Evolutionary conservation across 139 green algal genomes (phyloP), one percentile per base, ranked within the genome.

Genomic region (Picochlorum costavermella): DNA sequence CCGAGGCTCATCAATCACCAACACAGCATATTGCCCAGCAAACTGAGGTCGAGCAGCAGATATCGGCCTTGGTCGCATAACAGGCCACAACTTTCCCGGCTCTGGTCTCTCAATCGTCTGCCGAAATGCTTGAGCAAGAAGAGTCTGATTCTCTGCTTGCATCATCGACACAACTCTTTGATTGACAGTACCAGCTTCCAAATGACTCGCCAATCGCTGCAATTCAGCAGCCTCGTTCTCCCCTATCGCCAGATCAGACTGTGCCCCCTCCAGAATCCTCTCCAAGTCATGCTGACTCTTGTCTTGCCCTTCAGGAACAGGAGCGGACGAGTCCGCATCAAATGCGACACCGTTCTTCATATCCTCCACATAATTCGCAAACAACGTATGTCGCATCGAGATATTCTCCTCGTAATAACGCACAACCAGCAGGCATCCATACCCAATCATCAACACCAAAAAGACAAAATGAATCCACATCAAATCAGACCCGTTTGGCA

Each of bases 381-480:
- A 26, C 28, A 55, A 20, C 23, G 48, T 56, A n/a, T 66, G 60
- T 13, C 20, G 33, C 60, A 66, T 56, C 11, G 60, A 29, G n/a
- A 55, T 66, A 31, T 66, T 29, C 60, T 66, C 60, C 12, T 66
- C 36, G 13, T 66, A 66, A 11, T 56, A 66, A 6, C 20, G 17
- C 23, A 66, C 12, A 11, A 55, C 14, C 4, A 66, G 36, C 12
- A 56, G 57, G 36, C 60, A 66, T 23, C n/a, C 36, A 14, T 28
- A 66, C 3, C 14, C 12, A 17, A 66, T 44, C n/a, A 66, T 49
- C 12, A 66, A 4, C 10, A 66, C n/a, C 16, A 66, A 44, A 17
- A 66, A 56, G 12, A 53, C 33, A 57, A 51, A 66, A 31, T 66
- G 60, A 25, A 66, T 14, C 60, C 60, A 66, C 13, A 66, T 20